Base-by-base conservation (phyloP, 2,329 filamentous ascomycete species). In the Berkeleyomyces basicola region DNA sequence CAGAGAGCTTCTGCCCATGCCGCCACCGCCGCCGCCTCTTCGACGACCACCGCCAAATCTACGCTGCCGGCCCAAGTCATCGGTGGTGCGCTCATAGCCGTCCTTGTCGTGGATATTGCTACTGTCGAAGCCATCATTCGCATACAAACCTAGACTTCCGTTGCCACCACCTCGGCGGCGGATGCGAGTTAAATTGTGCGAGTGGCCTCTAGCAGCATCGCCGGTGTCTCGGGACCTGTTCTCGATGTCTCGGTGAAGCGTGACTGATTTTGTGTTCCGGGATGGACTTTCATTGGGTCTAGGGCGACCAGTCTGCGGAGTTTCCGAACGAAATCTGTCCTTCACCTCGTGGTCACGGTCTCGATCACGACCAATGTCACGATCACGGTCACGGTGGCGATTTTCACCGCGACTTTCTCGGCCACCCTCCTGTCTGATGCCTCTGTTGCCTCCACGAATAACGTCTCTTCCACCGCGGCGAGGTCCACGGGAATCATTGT, bases 1-100 rank as follows among this genome's bases (percentile, higher is more conserved):
- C 31, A 61, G 39, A 61, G 60, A 33, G 47, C 37, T 55, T 55
- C 49, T 61, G 14, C 37, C 39, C 47, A 55, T 57, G 33, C 60
- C 47, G 31, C 60, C 47, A 40, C 59, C n/a, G 33, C 59, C 59
- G n/a, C 59, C 49, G 7, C 59, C 10, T 33, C 60, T 39, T 33
- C 59, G 33, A 23, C 59, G 46, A 16, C 60, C 60, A 14, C 59
- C 59, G 40, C 46, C 60, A 46, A 39, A 16, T 55, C 60, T 44
- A 9, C 60, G 60, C 40, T 55, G 46, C 4, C 51, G 39, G 39
- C 60, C 16, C 3, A 36, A 42, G 7, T 46, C 44, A 16, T 61
- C 60, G 23, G 33, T 40, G 7, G 40, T 42, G 36, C 10, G 49
- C 9, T 11, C 37, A 36, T 53, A 53, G 49, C 36, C 14, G 14